Base-by-base conservation (phyloP, 2,329 filamentous ascomycete genomes). In the Cytospora piceae region DNA sequence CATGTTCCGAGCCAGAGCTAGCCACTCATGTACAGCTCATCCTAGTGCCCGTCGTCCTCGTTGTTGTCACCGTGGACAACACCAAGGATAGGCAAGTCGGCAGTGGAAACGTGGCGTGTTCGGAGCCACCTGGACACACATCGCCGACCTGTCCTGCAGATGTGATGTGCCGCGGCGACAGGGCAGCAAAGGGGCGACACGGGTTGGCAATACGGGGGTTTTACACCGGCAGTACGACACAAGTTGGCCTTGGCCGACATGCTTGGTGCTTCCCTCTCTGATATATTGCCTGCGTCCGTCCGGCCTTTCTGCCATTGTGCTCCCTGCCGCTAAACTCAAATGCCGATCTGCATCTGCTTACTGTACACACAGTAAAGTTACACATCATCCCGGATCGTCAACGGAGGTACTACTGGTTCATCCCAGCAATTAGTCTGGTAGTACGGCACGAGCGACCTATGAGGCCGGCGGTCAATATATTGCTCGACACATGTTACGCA, bases 51-150 rank as follows among this genome's bases (percentile, higher is more conserved):
- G 46, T 49, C n/a, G 8, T 8, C n/a, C 8, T 14, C 42, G 2
- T 49, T 8, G 46, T 24, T 24, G 42, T 49, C 37, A 11, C 14
- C 15, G n/a, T 20, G 22, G 46, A 49, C 46, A 24, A 14, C 8
- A 24, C 17, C 46, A 24, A 14, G 15, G 24, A 54, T 27, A 27
- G 31, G 22, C 27, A 59, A 52, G 49, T 52, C 60, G 32, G 54
- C 37, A 42, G 14, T 27, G 55, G 53, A 57, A 57, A 63, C 61
- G 61, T 63, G 61, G 61, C 61, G 54, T 63, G 61, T 57, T 49
- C 37, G 39, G 54, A 52, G 61, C 61, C 61, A 63, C 61, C 56
- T 63, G 61, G 20, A 55, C 34, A 42, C 34, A 53, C 22, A 52
- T 29, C 37, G 29, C 31, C 61, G 49, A 49, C 51, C n/a, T 34